phyloP scores from a whole-genome alignment of 805 yeast genomes.

The Wickerhamomyces hampshirensis region DNA sequence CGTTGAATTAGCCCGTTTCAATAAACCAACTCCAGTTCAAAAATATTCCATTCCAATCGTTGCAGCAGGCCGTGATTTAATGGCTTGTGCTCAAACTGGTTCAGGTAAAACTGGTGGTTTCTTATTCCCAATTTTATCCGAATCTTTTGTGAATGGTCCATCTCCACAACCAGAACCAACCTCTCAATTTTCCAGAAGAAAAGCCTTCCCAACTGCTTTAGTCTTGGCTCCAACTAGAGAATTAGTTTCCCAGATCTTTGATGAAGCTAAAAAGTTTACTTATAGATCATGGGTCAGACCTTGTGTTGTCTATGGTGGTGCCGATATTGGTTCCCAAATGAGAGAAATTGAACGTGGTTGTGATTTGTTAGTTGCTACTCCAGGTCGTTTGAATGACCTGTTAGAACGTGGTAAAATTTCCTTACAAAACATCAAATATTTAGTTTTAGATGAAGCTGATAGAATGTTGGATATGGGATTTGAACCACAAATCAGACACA shows the following conservation, averaged over 20 bases:
- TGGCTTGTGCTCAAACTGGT: slow-evolving; percentile 99
- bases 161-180: slow-evolving; percentile 44
- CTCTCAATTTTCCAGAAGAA: slow-evolving; percentile 56
- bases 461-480: slow-evolving; percentile 99
- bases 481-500: slow-evolving; percentile 98
- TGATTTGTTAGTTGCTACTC: slow-evolving; percentile 95
- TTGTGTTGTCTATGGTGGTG: slow-evolving; percentile 97
- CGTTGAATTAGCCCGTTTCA: slow-evolving; percentile 82
- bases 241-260: slow-evolving; percentile 93
- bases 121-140: slow-evolving; percentile 93
- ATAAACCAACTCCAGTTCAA: slow-evolving; percentile 95
- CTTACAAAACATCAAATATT: slow-evolving; percentile 91
- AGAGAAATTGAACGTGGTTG: slow-evolving; percentile 90
- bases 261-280: slow-evolving; percentile 91
- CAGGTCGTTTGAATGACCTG: slow-evolving; percentile 98
- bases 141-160: slow-evolving; percentile 88
- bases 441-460: slow-evolving; percentile 98
- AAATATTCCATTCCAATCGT: slow-evolving; percentile 92
- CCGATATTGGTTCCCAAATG: slow-evolving; percentile 84
- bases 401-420: slow-evolving; percentile 92
- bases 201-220: slow-evolving; percentile 91
- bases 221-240: slow-evolving; percentile 99
- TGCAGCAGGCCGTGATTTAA: slow-evolving; percentile 82
- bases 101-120: slow-evolving; percentile 99
- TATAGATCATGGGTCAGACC: slow-evolving; percentile 99